phyloP scores from a whole-genome alignment of 495 filamentous ascomycete species.

The Extremus antarcticus region DNA sequence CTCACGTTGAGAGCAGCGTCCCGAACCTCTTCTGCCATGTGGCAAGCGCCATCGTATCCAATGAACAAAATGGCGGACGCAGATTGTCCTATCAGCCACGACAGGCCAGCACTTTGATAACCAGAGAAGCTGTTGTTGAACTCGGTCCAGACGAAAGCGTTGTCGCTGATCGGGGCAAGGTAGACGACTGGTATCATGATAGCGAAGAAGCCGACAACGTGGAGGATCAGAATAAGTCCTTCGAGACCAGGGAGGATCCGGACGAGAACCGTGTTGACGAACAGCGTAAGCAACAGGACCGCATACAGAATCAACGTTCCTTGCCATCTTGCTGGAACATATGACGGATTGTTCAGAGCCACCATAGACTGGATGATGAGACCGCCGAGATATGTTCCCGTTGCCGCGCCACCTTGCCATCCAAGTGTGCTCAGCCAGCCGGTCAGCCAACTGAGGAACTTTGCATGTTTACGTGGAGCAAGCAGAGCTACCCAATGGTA shows the following conservation, averaged over 20 bases:
- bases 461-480: neutral
- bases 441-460: neutral
- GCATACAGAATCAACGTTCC: conserved; percentile 46
- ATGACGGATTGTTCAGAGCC: conserved; percentile 39
- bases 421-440: conserved; percentile 51
- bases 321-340: conserved; percentile 45
- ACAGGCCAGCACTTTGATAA: conserved; percentile 5
- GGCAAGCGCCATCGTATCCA: conserved; percentile 6
- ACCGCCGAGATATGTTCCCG: conserved; percentile 42
- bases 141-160: conserved; percentile 4
- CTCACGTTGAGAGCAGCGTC: neutral
- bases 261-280: conserved; percentile 47
- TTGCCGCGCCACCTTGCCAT: conserved; percentile 48
- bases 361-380: conserved; percentile 50
- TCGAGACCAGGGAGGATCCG: conserved; percentile 46
- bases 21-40: conserved; percentile 11
- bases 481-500: neutral
- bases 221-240: conserved; percentile 45
- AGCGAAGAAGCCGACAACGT: neutral
- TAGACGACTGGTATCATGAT: neutral
- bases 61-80: neutral
- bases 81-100: conserved; percentile 3
- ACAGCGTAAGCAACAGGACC: conserved; percentile 37
- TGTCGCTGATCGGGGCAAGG: conserved; percentile 1
- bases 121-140: neutral